Evolutionary conservation across 805 yeast species (phyloP).

Genomic region (Starmerella sp.): DNA sequence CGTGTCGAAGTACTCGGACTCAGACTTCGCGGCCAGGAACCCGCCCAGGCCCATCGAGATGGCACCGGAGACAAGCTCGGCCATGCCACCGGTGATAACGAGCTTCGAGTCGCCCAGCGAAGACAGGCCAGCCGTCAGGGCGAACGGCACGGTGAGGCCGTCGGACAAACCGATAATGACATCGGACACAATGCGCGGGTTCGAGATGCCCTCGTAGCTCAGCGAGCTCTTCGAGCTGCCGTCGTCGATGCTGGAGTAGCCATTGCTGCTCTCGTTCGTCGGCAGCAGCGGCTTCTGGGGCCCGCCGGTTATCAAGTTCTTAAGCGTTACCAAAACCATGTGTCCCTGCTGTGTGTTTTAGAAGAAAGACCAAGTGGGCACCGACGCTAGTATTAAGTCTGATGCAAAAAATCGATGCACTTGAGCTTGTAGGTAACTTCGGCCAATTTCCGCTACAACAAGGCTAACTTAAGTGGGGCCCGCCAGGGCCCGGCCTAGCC

Average conservation of each 20-base stretch:
- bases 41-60: slow-evolving; percentile 98
- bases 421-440: background rate
- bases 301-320: slow-evolving; percentile 25
- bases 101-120: slow-evolving; percentile 79
- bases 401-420: background rate
- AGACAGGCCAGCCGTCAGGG: slow-evolving; percentile 90
- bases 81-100: slow-evolving; percentile 96
- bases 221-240: slow-evolving; percentile 14
- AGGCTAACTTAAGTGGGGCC: background rate
- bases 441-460: background rate
- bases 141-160: slow-evolving; percentile 97
- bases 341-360: slow-evolving; percentile 19
- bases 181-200: slow-evolving; percentile 88
- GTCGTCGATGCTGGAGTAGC: slow-evolving; percentile 19
- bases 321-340: slow-evolving; percentile 34
- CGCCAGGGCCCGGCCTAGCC: background rate
- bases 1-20: slow-evolving; percentile 32
- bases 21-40: slow-evolving; percentile 85
- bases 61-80: slow-evolving; percentile 93
- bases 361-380: background rate
- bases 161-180: slow-evolving; percentile 87
- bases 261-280: slow-evolving; percentile 10
- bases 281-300: slow-evolving; percentile 26
- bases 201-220: slow-evolving; percentile 23
- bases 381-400: background rate